These are phyloP conservation scores for Inonotus hispidus DNA, from an alignment of 1,284 basidiomycete species.

Conservation along the genomic window DNA sequence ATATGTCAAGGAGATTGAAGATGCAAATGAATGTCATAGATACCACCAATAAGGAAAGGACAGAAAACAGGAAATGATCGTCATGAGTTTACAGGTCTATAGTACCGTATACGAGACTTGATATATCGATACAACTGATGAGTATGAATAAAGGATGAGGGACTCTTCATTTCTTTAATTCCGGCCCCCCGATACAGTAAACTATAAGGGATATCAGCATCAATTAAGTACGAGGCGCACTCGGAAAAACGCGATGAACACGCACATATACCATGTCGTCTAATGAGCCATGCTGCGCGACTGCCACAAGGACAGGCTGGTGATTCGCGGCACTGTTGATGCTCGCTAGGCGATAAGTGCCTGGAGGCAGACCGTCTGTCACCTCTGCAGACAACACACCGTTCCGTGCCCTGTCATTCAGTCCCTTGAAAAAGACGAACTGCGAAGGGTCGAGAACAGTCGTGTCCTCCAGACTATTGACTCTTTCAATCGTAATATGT, in stretches of 20 bases:
- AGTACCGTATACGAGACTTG: neutral
- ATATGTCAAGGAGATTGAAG: neutral
- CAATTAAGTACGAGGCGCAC: neutral
- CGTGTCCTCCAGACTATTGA: constrained; percentile 40
- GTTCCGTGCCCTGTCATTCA: constrained; percentile 39
- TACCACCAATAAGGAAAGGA: neutral
- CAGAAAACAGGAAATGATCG: neutral
- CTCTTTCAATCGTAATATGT: constrained; percentile 50
- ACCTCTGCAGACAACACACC: constrained; percentile 46
- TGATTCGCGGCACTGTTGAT: constrained; percentile 55
- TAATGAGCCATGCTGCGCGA: constrained; percentile 47
- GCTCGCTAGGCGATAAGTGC: constrained; percentile 47
- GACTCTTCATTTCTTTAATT: neutral
- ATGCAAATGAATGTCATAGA: neutral
- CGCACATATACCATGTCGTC: constrained; percentile 48
- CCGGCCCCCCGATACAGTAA: constrained; percentile 19
- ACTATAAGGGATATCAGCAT: constrained; percentile 8
- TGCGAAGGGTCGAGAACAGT: constrained; percentile 41
- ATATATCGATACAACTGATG: constrained; percentile 1
- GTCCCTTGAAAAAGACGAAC: constrained; percentile 61
- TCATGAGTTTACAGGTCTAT: neutral
- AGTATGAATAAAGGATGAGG: neutral
- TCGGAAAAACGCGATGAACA: neutral
- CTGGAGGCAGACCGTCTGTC: constrained; percentile 46
- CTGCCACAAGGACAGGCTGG: constrained; percentile 45